Conservation (phyloP, 495 filamentous ascomycete species). For the Aspergillus asperescens region DNA sequence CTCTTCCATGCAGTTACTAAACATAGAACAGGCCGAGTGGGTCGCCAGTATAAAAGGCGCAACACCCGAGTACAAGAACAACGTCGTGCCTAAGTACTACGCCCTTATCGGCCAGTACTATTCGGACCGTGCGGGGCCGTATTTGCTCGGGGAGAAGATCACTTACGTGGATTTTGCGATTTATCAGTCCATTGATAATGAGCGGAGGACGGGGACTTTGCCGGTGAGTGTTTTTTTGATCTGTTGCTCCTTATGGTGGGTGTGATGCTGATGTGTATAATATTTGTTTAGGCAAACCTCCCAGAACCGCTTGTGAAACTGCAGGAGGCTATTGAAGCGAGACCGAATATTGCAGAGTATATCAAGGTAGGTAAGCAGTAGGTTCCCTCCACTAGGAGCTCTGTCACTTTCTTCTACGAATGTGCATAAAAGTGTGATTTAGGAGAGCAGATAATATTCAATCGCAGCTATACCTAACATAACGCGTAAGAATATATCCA, state of each 20-base stretch:
- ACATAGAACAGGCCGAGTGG: constrained; percentile 20
- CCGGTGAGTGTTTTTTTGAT: not conserved
- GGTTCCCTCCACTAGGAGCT: too few relatives aligned
- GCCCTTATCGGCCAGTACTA: constrained; percentile 23
- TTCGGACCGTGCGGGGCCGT: constrained; percentile 22
- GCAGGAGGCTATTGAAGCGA: not conserved
- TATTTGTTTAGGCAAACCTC: not conserved
- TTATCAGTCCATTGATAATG: constrained; percentile 32
- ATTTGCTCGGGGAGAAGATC: constrained; percentile 27
- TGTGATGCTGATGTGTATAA: not conserved
- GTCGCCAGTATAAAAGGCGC: constrained; percentile 18
- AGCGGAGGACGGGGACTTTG: constrained; percentile 12
- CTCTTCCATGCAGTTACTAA: not conserved
- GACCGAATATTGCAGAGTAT: constrained; percentile 1
- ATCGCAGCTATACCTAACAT: too few relatives aligned
- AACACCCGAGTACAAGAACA: constrained; percentile 21
- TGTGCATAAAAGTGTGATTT: too few relatives aligned
- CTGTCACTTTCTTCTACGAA: too few relatives aligned
- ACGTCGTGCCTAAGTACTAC: constrained; percentile 26
- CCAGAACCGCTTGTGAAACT: not conserved
- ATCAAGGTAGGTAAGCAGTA: not conserved
- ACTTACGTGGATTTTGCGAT: constrained; percentile 36
- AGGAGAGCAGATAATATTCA: too few relatives aligned
- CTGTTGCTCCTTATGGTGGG: not conserved
- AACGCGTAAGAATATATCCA: too few relatives aligned